A percentile compares a stretch with the other conserved stretches of the same genome.
phyloP scores from a whole-genome alignment of 2,329 filamentous ascomycete species.

The Ophiocordyceps robertsii region DNA sequence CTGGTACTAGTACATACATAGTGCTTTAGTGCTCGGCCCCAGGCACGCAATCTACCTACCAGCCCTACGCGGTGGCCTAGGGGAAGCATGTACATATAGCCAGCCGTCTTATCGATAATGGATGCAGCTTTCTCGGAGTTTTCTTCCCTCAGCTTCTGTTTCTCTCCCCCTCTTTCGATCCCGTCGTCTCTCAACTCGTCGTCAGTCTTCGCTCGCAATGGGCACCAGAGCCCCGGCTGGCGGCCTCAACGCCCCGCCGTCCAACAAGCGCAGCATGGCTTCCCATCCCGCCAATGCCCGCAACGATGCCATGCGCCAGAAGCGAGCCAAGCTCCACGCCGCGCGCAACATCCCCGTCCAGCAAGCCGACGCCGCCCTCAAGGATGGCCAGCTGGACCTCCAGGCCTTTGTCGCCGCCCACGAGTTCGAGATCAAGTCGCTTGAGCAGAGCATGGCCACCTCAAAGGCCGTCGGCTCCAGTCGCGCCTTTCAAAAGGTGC shows the following conservation, averaged over 20 bases:
- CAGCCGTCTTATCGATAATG: too few relatives aligned
- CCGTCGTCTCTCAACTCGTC: background rate
- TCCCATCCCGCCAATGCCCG: slow-evolving; percentile 8
- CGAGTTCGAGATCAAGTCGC: slow-evolving; percentile 76
- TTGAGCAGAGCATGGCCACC: slow-evolving; percentile 69
- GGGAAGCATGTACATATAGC: too few relatives aligned
- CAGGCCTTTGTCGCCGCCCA: slow-evolving; percentile 73
- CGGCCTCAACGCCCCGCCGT: slow-evolving; percentile 10
- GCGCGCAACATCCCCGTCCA: slow-evolving; percentile 37
- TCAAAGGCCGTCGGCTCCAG: slow-evolving; percentile 50
- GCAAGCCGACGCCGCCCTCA: slow-evolving; percentile 34
- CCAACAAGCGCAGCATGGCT: slow-evolving; percentile 14
- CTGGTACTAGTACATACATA: too few relatives aligned
- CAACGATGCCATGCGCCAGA: slow-evolving; percentile 17
- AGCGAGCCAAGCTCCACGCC: slow-evolving; percentile 32
- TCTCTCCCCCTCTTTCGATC: background rate
- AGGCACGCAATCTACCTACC: too few relatives aligned
- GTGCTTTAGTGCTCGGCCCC: too few relatives aligned
- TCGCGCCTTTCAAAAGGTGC: slow-evolving; percentile 84
- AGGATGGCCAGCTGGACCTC: slow-evolving; percentile 72
- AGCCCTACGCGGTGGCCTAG: too few relatives aligned
- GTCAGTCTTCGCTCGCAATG: background rate
- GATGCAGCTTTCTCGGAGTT: too few relatives aligned
- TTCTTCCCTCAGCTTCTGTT: background rate
- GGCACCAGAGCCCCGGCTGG: background rate